Evolutionary conservation across 768 basidiomycete genomes (phyloP).

Genomic region (Suillus decipiens): DNA sequence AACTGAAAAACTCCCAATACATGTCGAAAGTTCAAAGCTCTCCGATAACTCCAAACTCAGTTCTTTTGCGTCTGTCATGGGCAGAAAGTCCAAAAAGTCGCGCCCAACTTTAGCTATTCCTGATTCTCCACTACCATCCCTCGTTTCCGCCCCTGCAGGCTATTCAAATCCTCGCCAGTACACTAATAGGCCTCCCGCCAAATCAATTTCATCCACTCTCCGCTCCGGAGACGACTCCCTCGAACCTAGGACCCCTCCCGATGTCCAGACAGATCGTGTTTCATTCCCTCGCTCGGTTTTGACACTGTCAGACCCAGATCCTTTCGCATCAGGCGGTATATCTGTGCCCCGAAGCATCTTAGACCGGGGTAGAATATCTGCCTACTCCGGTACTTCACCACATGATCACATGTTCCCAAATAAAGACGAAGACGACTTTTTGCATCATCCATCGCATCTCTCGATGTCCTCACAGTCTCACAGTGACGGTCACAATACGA

Average conservation of each 20-base stretch:
- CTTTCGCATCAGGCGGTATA: conserved; percentile 56
- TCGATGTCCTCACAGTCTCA: conserved; percentile 62
- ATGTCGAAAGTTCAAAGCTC: conserved; percentile 23
- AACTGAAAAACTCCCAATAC: conserved; percentile 28
- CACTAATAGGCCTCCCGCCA: conserved; percentile 47
- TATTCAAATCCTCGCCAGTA: conserved; percentile 26
- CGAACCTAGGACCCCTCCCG: conserved; percentile 56
- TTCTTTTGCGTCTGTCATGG: conserved; percentile 60
- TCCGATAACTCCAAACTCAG: conserved; percentile 47
- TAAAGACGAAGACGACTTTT: conserved; percentile 35
- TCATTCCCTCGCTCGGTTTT: conserved; percentile 50
- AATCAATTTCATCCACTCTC: conserved; percentile 55
- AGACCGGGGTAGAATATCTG: conserved; percentile 54
- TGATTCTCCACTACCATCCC: conserved; percentile 39
- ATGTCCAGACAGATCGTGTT: conserved; percentile 33
- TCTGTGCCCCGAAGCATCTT: conserved; percentile 37
- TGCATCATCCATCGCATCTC: conserved; percentile 53
- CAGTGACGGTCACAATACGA: conserved; percentile 5
- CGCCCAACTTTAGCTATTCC: conserved; percentile 53
- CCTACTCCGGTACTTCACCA: conserved; percentile 52
- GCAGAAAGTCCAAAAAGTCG: conserved; percentile 61
- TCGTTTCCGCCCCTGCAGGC: conserved; percentile 18
- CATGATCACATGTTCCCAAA: conserved; percentile 46
- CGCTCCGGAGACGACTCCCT: conserved; percentile 55
- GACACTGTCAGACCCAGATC: conserved; percentile 64